phyloP scores from a whole-genome alignment of 2,329 filamentous ascomycete genomes.

The Aspergillus cejpii region DNA sequence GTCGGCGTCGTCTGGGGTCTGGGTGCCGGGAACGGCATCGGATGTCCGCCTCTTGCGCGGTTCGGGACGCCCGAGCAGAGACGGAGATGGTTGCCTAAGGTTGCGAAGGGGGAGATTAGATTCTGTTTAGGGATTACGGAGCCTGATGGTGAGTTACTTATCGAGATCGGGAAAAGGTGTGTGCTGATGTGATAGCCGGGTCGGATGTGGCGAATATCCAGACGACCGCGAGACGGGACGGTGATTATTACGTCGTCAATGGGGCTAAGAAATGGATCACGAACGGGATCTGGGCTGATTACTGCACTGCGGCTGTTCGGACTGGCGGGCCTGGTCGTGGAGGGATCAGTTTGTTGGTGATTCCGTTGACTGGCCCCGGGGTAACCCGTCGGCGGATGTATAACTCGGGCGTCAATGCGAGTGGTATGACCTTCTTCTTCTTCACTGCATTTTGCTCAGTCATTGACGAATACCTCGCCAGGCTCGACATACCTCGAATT shows the following conservation, averaged over 20 bases:
- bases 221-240: conserved; percentile 52
- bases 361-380: conserved; percentile 59
- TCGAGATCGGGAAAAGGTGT: not conserved
- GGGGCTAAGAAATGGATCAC: conserved; percentile 66
- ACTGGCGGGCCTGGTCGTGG: conserved; percentile 54
- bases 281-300: conserved; percentile 54
- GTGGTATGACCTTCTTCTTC: conserved; percentile 40
- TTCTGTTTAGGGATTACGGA: conserved; percentile 63
- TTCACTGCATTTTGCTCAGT: not conserved
- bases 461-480: conserved; percentile 3
- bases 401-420: conserved; percentile 62
- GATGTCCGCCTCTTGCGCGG: conserved; percentile 57
- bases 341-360: conserved; percentile 59
- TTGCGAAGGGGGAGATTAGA: conserved; percentile 53
- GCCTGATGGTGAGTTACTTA: conserved; percentile 45
- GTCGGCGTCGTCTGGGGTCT: conserved; percentile 55
- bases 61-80: conserved; percentile 57
- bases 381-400: conserved; percentile 48
- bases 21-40: conserved; percentile 56
- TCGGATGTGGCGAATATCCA: conserved; percentile 60
- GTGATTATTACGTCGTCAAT: conserved; percentile 55
- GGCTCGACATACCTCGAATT: conserved; percentile 60
- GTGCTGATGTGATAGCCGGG: conserved; percentile 40
- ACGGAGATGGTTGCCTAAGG: conserved; percentile 51
- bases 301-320: conserved; percentile 54